Conservation (phyloP, 2,329 filamentous ascomycete species). For the Aspergillus sp. region DNA sequence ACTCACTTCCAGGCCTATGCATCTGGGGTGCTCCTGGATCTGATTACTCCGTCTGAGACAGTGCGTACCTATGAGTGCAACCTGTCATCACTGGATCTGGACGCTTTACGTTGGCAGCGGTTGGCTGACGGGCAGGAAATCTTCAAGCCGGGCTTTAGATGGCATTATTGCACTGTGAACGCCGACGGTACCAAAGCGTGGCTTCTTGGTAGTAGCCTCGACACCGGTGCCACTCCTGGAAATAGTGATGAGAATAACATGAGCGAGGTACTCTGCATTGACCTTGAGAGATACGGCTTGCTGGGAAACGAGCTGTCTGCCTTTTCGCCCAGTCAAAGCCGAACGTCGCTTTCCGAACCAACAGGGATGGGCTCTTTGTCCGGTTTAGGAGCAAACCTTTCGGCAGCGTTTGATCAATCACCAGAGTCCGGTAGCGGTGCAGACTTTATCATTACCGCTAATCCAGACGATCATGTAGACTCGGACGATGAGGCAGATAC, state of each 20-base stretch:
- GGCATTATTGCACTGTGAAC: constrained; percentile 98
- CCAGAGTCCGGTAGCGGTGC: constrained; percentile 83
- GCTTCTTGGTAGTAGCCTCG: constrained; percentile 88
- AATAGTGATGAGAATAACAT: constrained; percentile 84
- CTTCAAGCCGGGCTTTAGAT: constrained; percentile 87
- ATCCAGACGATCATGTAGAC: constrained; percentile 63
- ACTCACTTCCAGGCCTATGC: constrained; percentile 96
- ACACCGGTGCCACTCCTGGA: constrained; percentile 66
- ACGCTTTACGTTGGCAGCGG: constrained; percentile 88
- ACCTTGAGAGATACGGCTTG: constrained; percentile 87
- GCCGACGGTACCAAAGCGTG: constrained; percentile 94
- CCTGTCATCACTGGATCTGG: constrained; percentile 82
- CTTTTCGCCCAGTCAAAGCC: constrained; percentile 53
- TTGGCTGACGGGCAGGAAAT: constrained; percentile 92
- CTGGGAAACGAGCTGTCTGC: constrained; percentile 73
- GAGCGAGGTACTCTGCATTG: constrained; percentile 91
- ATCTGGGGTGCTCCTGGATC: constrained; percentile 87
- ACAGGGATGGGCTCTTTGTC: constrained; percentile 54
- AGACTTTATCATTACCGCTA: constrained; percentile 88
- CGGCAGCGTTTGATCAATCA: constrained; percentile 80
- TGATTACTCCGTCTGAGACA: constrained; percentile 87
- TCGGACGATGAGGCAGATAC: constrained; percentile 55
- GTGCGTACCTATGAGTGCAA: constrained; percentile 87
- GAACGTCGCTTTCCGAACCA: constrained; percentile 56
- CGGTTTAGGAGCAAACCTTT: constrained; percentile 81